phyloP scores from a whole-genome alignment of 768 basidiomycete species.

The Trametes meyenii region DNA sequence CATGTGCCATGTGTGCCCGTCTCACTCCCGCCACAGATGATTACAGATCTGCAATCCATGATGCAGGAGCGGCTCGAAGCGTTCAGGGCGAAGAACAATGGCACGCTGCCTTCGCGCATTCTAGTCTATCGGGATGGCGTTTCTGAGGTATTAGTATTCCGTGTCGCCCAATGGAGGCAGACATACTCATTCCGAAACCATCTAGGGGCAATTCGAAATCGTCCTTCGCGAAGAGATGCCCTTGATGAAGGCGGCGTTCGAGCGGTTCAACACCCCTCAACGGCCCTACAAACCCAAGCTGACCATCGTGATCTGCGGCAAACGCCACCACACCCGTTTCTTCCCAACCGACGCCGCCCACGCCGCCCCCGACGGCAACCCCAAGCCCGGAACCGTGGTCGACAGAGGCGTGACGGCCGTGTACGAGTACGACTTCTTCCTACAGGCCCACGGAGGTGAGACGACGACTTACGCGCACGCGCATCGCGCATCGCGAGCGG shows the following conservation, averaged over 20 bases:
- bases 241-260: conserved; percentile 46
- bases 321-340: conserved; percentile 61
- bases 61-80: conserved; percentile 48
- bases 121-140: conserved; percentile 77
- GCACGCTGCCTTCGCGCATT: conserved; percentile 46
- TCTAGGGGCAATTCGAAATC: conserved; percentile 50
- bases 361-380: conserved; percentile 52
- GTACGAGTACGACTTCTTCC: conserved; percentile 58
- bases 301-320: conserved; percentile 58
- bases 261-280: conserved; percentile 40
- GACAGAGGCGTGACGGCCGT: conserved; percentile 57
- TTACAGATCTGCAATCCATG: conserved; percentile 51
- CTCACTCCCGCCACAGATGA: conserved; percentile 41
- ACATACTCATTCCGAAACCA: neutral
- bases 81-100: conserved; percentile 41
- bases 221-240: conserved; percentile 50
- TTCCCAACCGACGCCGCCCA: conserved; percentile 48
- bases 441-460: conserved; percentile 41
- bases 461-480: neutral
- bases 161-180: neutral
- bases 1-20: neutral
- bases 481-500: too few relatives aligned
- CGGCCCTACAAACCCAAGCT: conserved; percentile 48
- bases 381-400: conserved; percentile 55
- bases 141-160: conserved; percentile 56